Base-by-base conservation (phyloP, 257 asterid genomes). In the Galeopsis tetrahit region DNA sequence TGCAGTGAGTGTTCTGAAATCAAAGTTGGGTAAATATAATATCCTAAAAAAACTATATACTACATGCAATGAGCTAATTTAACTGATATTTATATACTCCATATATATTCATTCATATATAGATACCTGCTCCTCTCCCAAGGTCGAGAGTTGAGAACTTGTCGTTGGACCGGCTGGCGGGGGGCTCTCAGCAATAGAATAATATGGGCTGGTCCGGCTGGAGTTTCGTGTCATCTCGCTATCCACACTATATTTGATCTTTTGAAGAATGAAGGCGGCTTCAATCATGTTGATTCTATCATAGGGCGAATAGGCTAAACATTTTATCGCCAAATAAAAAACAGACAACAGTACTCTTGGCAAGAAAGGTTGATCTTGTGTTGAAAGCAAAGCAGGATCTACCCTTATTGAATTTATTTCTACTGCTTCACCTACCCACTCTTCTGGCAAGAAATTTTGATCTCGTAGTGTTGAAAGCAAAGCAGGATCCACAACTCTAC, bases 351-450 rank as follows among this genome's bases (percentile, higher is more conserved):
- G 8, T 13, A 42, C 67, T 46, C 28, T 8, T 46, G 53, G 53
- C 53, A 46, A 13, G 53, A 46, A 3, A 46, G 2, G 53, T 0
- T 46, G 53, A 28, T 77, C 82, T 28, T 71, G 71, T 6, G 10
- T 31, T 28, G 56, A 28, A 31, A 78, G 43, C 44, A 78, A 74
- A 46, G 42, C 70, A 11, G 73, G 53, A 13, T 56, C 78, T 17
- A 71, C 63, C 7, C 0, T 5, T 9, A 38, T 64, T 1, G 52
- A 65, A 49, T 78, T 63, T 51, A 63, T 63, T 39, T 56, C 66
- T 62, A 80, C 38, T 40, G 83, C 69, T 56, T 60, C 69, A 46
- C 51, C 66, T 2, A 66, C 73, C 84, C 82, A 82, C 10, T 33
- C 53, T 4, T 57, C 32, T 28, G 63, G 11, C 10, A 39, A 10